Evolutionary conservation across 441 rosid genomes (phyloP).

Genomic region (Gossypium trilobum): DNA sequence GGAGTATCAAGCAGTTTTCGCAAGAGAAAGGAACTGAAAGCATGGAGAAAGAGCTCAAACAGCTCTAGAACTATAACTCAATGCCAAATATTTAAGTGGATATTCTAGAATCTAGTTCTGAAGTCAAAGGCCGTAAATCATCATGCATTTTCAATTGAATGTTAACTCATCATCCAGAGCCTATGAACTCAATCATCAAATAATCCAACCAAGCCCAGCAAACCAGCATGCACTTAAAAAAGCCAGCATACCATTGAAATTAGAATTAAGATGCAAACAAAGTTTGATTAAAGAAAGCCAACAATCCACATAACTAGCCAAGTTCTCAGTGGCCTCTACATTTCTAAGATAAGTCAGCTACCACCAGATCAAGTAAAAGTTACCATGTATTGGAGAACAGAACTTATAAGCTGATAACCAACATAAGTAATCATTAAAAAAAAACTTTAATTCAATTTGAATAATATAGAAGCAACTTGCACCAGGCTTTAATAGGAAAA

Average conservation of each 20-base stretch:
- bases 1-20: neutral
- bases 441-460: neutral
- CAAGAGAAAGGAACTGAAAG: neutral
- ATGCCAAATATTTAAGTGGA: neutral
- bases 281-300: neutral
- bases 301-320: neutral
- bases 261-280: neutral
- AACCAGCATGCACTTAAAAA: neutral
- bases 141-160: constrained; percentile 5
- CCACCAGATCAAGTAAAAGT: neutral
- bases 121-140: neutral
- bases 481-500: neutral
- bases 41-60: neutral
- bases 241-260: neutral
- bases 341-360: neutral
- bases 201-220: neutral
- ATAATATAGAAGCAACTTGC: neutral
- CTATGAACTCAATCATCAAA: neutral
- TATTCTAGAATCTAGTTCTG: neutral
- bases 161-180: neutral
- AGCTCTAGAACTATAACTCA: neutral
- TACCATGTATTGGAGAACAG: neutral
- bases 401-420: neutral
- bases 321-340: neutral
- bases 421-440: neutral